Evolutionary conservation across 2,329 filamentous ascomycete species (phyloP), one percentile per base, ranked within the genome.

Genomic region (Neospermospora avenae): DNA sequence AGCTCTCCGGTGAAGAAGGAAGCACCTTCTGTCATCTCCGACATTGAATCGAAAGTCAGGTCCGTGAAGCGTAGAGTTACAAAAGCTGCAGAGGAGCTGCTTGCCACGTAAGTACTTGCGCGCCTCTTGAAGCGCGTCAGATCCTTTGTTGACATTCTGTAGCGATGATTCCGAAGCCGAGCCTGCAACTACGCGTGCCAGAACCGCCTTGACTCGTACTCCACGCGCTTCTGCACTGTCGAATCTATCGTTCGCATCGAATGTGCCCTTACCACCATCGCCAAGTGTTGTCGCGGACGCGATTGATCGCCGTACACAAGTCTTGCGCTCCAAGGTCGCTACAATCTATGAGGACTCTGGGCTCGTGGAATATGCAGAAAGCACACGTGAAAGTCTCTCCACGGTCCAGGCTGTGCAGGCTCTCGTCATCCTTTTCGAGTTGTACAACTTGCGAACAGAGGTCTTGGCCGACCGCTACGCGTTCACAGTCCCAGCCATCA

Each of bases 221-320:
- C 71, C 71, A 55, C 67, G 68, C 42, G 61, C 63, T 11, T 65
- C 64, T 42, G 63, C 63, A n/a, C 63, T 72, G 28, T 63, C 70
- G 14, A 67, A 65, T 49, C 56, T 70, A 22, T 64, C 66, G 5
- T 81, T 84, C 46, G 67, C 61, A 74, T 78, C 67, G 60, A 86
- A 84, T 69, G 83, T 92, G 55, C 84, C 87, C n/a, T 80, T 96
- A 55, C 91, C 91, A 22, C 86, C 91, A 8, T 92, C 91, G 1
- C 92, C 92, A 5, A 87, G 89, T 42, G 85, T 89, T 62, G 86
- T 96, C 37, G 89, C 88, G 41, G 80, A 88, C 67, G 86, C 84
- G 64, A 86, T 96, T 72, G 92, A 95, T 76, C 86, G 83, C 70
- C 85, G 84, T 63, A 85, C 87, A 8, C 73, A 85, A 46, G 83